Base-by-base conservation (phyloP, 2,329 filamentous ascomycete species). In the Penicillium capsulatum region DNA sequence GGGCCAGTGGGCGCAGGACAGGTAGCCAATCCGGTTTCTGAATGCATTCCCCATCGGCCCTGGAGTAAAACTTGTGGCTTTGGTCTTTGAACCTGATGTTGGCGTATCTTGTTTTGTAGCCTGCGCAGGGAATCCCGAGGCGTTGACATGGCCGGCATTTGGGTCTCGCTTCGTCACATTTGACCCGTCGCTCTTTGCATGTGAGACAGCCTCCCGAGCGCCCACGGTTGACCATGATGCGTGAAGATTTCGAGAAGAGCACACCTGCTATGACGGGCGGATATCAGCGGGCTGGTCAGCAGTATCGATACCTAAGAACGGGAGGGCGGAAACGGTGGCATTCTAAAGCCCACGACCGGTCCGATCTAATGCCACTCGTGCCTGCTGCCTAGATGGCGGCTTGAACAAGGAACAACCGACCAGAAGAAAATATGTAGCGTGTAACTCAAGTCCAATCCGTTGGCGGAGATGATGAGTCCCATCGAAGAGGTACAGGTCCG, bases 151-250 rank as follows among this genome's bases (percentile, higher is more conserved):
- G 9, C 20, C 27, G 45, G 38, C 55, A 57, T 13, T 41, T 40
- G 11, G 59, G 59, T 26, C 50, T 56, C 11, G 44, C 42, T 40
- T 62, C 56, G 33, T 58, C 55, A 40, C 60, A 63, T 44, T 63
- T 62, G 34, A 61, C 56, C 15, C 57, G 49, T 11, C 59, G 51
- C 26, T 40, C 36, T 42, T 60, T 58, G 44, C 54, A 48, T 20
- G 43, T 48, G 14, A 40, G 32, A 33, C 51, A 56, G 20, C 51
- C 50, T 42, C 40, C 17, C 8, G 31, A 34, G 17, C 48, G 43
- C 22, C 48, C 48, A 30, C 34, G 43, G 33, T 51, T 51, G 29
- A 48, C 46, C 48, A 51, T 51, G 7, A 24, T 29, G 47, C 13
- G 31, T 17, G 31, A 37, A 10, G 19, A 34, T 41, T 26, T 36